Base-by-base conservation (phyloP, 2,329 filamentous ascomycete species). In the Colletotrichum viniferum region DNA sequence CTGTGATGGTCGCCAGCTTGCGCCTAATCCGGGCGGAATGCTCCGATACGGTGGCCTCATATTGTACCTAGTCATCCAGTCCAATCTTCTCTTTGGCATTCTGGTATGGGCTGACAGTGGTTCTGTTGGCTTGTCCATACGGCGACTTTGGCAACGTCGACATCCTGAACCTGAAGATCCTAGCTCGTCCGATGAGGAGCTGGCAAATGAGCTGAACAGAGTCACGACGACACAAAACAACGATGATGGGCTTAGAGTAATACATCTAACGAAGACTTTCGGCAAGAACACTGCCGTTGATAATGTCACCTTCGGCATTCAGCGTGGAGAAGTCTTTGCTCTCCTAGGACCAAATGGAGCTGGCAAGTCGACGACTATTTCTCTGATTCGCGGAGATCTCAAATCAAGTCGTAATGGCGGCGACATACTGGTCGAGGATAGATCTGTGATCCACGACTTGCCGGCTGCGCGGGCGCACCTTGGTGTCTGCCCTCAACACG, bases 281-380 rank as follows among this genome's bases (percentile, higher is more conserved):
- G 91, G 92, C 16, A 89, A 89, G 76, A 93, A 94, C 78, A 92
- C 92, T 1, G 96, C 95, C 4, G 95, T 98, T n/a, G 93, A 98
- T 79, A 94, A 98, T 79, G 91, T 97, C 56, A 95, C 94, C 0
- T 98, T 98, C 80, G 93, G 94, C 21, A 93, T 98, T 36, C 90
- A 91, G 18, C 92, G 91, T 64, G 94, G 94, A 65, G 94, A 98
- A 82, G 94, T 98, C 1, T 98, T 98, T 84, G 96, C 96, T 0
- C 89, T 98, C 0, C 90, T 98, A 1, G 96, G 96, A 0, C 96
- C 96, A 18, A 98, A 98, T 81, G 96, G 96, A 28, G 96, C 96
- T 2, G 96, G 96, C 73, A 98, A 98, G 80, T 95, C 93, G 0
- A 98, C 96, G 0, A 97, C 94, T 0, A 98, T 98, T 79, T 95